These are phyloP conservation scores for Aureobasidium melanogenum DNA, from an alignment of 2,329 filamentous ascomycete species.

Conservation along the genomic window DNA sequence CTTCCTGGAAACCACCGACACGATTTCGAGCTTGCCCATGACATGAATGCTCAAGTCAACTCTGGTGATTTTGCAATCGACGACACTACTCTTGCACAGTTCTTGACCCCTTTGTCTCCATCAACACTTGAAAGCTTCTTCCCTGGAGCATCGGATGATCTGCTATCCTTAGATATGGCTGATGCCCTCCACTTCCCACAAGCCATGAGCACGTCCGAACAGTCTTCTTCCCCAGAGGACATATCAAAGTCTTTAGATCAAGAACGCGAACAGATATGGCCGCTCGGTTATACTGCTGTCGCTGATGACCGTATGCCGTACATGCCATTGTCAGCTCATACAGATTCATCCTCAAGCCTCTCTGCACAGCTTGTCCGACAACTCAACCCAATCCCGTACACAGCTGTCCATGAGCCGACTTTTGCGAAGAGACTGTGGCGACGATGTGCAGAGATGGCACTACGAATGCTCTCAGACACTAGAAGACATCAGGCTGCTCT, in stretches of 20 bases:
- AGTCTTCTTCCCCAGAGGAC: background rate
- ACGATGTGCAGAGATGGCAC: background rate
- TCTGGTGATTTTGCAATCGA: background rate
- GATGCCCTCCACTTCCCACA: background rate
- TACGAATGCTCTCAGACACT: background rate
- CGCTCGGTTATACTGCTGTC: background rate
- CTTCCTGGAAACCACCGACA: no score
- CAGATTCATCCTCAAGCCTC: background rate
- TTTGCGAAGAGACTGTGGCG: slow-evolving; percentile 3
- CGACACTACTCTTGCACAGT: background rate
- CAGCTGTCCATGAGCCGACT: background rate
- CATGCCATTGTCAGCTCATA: background rate
- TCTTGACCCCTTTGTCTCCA: background rate
- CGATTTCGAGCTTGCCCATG: background rate
- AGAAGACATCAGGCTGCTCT: background rate
- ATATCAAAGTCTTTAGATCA: background rate
- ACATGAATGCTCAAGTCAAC: background rate
- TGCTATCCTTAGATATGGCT: background rate
- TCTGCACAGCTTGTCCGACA: background rate
- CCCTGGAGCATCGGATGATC: background rate
- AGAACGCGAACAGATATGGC: background rate
- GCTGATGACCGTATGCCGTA: background rate
- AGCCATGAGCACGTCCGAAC: background rate
- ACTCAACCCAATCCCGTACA: background rate
- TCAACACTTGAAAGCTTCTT: background rate